Conservation (phyloP, 2,329 filamentous ascomycete species). For the Coniochaeta hoffmannii region DNA sequence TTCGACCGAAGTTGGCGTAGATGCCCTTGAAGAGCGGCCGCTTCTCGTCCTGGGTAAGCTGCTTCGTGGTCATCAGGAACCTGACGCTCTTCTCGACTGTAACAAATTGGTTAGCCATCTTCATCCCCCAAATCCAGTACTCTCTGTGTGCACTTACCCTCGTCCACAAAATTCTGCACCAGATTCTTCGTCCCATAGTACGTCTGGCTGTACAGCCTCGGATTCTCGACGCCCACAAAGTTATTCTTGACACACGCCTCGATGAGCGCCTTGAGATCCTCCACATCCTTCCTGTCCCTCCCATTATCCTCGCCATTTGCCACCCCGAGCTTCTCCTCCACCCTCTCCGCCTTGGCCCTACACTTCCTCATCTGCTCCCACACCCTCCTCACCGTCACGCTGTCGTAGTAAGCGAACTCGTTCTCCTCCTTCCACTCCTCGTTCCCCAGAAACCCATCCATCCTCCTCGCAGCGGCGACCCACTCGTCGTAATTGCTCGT, state of each 20-base stretch:
- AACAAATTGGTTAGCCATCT: background rate
- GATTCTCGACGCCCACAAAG: slow-evolving; percentile 91
- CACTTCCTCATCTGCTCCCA: slow-evolving; percentile 65
- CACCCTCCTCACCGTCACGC: slow-evolving; percentile 71
- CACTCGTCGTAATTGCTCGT: slow-evolving; percentile 76
- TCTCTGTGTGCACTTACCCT: slow-evolving; percentile 42
- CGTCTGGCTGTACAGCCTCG: slow-evolving; percentile 90
- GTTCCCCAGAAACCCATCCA: slow-evolving; percentile 78
- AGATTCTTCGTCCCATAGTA: slow-evolving; percentile 97
- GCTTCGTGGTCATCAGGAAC: slow-evolving; percentile 60
- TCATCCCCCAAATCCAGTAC: background rate
- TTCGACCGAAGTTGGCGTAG: slow-evolving; percentile 84
- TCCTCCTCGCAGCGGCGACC: slow-evolving; percentile 67
- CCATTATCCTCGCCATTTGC: slow-evolving; percentile 23
- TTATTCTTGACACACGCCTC: slow-evolving; percentile 97
- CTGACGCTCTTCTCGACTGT: slow-evolving; percentile 58
- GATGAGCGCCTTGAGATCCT: slow-evolving; percentile 69
- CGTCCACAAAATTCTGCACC: slow-evolving; percentile 84
- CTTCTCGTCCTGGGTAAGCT: slow-evolving; percentile 67
- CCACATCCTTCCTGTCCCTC: slow-evolving; percentile 46
- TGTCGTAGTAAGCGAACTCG: slow-evolving; percentile 80
- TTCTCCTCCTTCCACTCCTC: slow-evolving; percentile 73
- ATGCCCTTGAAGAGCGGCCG: slow-evolving; percentile 78
- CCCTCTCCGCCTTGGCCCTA: slow-evolving; percentile 50
- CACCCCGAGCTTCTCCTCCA: slow-evolving; percentile 22